Evolutionary conservation across 805 yeast species (phyloP), one percentile per base, ranked within the genome.

Genomic region (Pichia occidentalis): DNA sequence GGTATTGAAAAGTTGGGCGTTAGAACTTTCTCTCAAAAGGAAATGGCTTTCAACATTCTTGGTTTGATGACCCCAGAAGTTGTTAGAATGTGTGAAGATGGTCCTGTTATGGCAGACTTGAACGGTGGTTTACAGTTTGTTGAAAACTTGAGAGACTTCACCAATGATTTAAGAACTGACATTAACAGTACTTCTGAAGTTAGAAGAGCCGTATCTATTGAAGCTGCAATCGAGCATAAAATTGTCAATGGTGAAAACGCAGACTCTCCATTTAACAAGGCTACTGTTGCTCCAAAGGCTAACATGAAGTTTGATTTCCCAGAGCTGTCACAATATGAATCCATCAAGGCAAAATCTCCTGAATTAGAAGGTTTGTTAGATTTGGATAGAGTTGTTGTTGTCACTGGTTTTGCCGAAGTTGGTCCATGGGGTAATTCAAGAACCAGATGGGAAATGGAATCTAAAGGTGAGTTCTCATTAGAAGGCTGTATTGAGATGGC

Each of bases 381-480:
- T 60, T 78, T 90, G 58, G 97, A 88, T 60, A 77, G 77, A 50
- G 92, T 87, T 43, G 75, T 90, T 50, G 99, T 92, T 48, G 90
- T 92, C 44, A 90, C 98, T 32, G 99, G 99, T 67, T 92, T 90
- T 70, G 71, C 96, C 47, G 99, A 92, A 68, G 97, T 92, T 52
- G 94, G 97, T 59, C 98, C 98, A 56, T 94, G 97, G 95, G 98
- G 98, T 76, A 87, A 88, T 62, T 68, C 98, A 26, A 84, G 97
- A 75, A 92, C 98, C 40, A 79, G 98, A 73, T 92, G 98, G 98
- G 97, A 92, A 67, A 92, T 92, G 95, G 98, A 92, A 69, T 85
- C 97, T 32, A 51, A 63, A 44, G 98, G 98, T 56, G 86, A 84
- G 59, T 92, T 92, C 67, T 88, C 97, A 8, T 70, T 92, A 53